A percentile compares a stretch with the other conserved stretches of the same genome.
Evolutionary conservation across 2,329 filamentous ascomycete species (phyloP).

Genomic region (Didymella glomerata): DNA sequence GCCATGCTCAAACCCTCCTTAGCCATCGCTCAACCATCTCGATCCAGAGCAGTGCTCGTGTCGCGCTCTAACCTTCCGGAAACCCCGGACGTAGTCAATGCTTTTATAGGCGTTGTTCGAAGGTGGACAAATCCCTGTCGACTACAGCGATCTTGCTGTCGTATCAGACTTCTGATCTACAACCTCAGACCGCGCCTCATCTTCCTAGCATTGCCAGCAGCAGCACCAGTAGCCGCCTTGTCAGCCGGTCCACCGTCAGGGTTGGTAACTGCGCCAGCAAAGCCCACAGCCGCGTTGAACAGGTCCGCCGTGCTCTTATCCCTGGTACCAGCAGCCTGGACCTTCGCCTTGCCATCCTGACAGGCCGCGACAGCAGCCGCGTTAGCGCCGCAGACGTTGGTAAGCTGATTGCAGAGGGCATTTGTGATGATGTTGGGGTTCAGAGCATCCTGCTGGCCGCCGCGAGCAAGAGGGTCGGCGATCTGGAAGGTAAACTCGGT

Average conservation of each 20-base stretch:
- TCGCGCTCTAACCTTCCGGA: no score
- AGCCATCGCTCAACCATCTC: no score
- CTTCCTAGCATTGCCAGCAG: conserved; percentile 23
- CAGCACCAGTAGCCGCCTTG: conserved; percentile 28
- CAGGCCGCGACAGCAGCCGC: conserved; percentile 65
- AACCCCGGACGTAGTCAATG: no score
- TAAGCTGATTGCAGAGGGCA: conserved; percentile 74
- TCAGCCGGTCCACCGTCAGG: conserved; percentile 40
- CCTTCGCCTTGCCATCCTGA: conserved; percentile 61
- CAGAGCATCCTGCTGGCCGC: conserved; percentile 71
- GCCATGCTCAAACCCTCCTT: conserved; percentile 9
- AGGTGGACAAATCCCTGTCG: no score
- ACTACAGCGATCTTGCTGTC: no score
- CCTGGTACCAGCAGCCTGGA: conserved; percentile 55
- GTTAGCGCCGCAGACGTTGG: conserved; percentile 71
- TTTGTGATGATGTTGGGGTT: conserved; percentile 80
- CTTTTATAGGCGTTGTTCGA: no score
- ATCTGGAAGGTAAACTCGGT: conserved; percentile 74
- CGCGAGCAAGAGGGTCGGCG: conserved; percentile 66
- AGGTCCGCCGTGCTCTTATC: conserved; percentile 54
- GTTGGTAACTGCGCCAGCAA: conserved; percentile 47
- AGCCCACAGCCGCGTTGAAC: conserved; percentile 53
- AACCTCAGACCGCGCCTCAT: conserved; percentile 35
- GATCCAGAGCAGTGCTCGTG: background rate
- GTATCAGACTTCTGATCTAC: conserved; percentile 17